Percentiles rank a stretch among this genome's conserved stretches.
These are phyloP conservation scores for Magnolia officinalis DNA, from an alignment of 164 flowering plant genomes.

Conservation along the genomic window DNA sequence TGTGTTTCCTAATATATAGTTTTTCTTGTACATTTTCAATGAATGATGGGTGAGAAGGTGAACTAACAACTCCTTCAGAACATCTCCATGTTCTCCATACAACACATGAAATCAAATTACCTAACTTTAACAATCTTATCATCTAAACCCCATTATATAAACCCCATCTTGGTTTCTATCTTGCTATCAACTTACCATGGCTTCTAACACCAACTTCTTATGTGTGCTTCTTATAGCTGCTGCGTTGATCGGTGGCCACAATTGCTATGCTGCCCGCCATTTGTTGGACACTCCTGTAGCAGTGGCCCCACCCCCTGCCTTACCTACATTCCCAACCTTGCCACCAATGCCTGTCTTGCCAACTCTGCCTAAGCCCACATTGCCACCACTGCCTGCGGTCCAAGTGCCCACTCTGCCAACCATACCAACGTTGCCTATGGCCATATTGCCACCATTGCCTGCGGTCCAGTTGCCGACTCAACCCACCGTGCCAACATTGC, in stretches of 20 bases:
- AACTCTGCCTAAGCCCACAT: neutral
- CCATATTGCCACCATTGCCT: slow-evolving; percentile 5
- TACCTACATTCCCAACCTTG: neutral
- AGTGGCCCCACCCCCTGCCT: neutral
- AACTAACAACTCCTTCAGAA: too few species aligned
- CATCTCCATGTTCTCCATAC: too few species aligned
- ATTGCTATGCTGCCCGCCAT: neutral
- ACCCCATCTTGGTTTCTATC: neutral
- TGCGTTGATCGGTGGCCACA: neutral
- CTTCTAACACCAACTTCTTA: neutral
- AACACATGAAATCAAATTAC: too few species aligned
- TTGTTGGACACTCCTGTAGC: neutral
- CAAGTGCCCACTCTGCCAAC: neutral
- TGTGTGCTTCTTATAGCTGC: neutral
- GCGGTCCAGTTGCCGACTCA: neutral
- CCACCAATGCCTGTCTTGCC: neutral
- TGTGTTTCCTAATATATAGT: too few species aligned
- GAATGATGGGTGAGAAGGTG: too few species aligned
- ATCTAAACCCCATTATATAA: neutral
- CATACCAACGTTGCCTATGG: neutral
- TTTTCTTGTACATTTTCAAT: too few species aligned
- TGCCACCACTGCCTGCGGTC: neutral
- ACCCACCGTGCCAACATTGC: neutral
- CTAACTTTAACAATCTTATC: neutral
- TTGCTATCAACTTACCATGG: neutral